phyloP scores from a whole-genome alignment of 1,139 yeast species.

The Candida sanyaensis region DNA sequence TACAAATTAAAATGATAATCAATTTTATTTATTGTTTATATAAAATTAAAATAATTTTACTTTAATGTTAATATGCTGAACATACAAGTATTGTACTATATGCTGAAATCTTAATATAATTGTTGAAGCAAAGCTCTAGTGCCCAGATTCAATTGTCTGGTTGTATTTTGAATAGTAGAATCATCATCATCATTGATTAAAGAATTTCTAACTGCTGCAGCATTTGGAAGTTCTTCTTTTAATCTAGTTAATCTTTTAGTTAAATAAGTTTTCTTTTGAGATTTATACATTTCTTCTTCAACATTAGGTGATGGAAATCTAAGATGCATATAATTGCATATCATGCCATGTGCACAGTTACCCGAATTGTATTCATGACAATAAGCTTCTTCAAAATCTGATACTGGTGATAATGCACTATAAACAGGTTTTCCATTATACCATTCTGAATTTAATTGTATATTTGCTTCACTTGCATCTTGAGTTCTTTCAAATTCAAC shows the following conservation, averaged over 20 bases:
- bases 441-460: constrained; percentile 76
- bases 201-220: background rate
- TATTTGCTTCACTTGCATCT: constrained; percentile 63
- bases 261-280: constrained; percentile 37
- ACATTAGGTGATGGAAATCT: constrained; percentile 54
- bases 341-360: constrained; percentile 73
- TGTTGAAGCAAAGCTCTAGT: background rate
- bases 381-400: constrained; percentile 68
- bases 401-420: constrained; percentile 79
- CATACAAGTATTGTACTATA: too few relatives aligned
- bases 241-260: constrained; percentile 13
- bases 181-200: too few relatives aligned
- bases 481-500: constrained; percentile 56
- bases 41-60: background rate
- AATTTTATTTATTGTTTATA: background rate
- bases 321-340: constrained; percentile 87
- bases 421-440: constrained; percentile 77
- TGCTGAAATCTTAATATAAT: too few relatives aligned
- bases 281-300: constrained; percentile 35
- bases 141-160: background rate
- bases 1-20: background rate
- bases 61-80: background rate
- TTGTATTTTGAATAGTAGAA: background rate
- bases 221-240: constrained; percentile 3
- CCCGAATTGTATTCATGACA: constrained; percentile 69